Base-by-base conservation (phyloP, 345 rosid genomes). In the Atalantia buxifolia region DNA sequence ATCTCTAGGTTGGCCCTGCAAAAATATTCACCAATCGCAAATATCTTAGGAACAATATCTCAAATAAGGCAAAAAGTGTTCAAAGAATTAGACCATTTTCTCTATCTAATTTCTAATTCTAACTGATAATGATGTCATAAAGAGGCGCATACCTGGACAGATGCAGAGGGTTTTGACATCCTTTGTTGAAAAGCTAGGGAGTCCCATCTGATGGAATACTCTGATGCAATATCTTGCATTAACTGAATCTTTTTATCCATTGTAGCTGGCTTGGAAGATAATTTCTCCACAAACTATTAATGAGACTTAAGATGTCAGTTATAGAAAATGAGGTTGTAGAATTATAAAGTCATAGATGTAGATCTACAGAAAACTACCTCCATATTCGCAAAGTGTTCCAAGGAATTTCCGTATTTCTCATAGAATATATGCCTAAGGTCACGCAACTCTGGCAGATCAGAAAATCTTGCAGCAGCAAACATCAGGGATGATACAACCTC, bases 381-480 rank as follows among this genome's bases (percentile, higher is more conserved):
- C 74, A 87, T 85, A 84, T 89, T 90, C 62, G 86, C 90, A 86
- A 83, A 92, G 55, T 90, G 79, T 62, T 85, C 92, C 74, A 94
- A 74, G 65, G 98, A 87, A 90, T 80, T 88, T 76, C 84, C 90
- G 25, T 94, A 96, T 89, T 88, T 94, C 83, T 96, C 94, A 8
- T 86, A 88, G 84, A 96, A 94, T 63, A 85, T 83, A 56, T 92
- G 88, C 89, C 99, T 94, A 45, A 96, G 91, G 38, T 94, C 97
- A 30, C 94, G 95, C 69, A 96, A 71, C 87, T 96, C 98, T 0
- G 97, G 99, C 80, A 96, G 78, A 84, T 92, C 98, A 60, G 98
- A 92, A 85, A 91, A 90, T 83, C 97, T 92, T 65, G 99, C 94
- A 73, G 98, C 98, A 71, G 98, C 98, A 87, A 85, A 88, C 95